Evolutionary conservation across 768 basidiomycete species (phyloP).

Genomic region (Strobilomyces echinocephalus): DNA sequence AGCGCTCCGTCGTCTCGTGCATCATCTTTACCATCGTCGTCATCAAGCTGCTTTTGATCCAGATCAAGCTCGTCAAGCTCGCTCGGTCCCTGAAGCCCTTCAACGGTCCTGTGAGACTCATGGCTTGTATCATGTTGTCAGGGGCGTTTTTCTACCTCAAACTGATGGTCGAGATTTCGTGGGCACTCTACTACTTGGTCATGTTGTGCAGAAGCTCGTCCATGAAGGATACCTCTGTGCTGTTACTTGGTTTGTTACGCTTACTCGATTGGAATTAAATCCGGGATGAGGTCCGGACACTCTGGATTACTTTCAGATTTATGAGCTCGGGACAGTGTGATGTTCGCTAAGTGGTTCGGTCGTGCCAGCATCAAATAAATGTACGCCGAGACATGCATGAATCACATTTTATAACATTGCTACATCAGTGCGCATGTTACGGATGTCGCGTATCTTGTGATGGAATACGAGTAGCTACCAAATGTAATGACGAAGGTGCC

Average conservation of each 20-base stretch:
- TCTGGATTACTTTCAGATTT: background rate
- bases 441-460: background rate
- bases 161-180: constrained; percentile 23
- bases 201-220: constrained; percentile 27
- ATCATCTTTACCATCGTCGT: constrained; percentile 29
- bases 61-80: constrained; percentile 28
- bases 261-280: constrained; percentile 30
- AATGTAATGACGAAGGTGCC: background rate
- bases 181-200: constrained; percentile 26
- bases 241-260: constrained; percentile 23
- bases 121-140: constrained; percentile 20
- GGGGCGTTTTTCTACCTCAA: constrained; percentile 28
- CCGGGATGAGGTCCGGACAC: background rate
- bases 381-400: background rate
- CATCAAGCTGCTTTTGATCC: constrained; percentile 27
- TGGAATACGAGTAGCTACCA: background rate
- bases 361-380: too few species aligned
- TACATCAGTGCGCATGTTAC: background rate
- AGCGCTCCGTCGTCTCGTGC: constrained; percentile 26
- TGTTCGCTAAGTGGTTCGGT: background rate
- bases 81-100: constrained; percentile 24
- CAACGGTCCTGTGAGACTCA: constrained; percentile 23
- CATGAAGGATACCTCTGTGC: constrained; percentile 18
- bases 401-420: background rate
- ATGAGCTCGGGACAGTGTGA: background rate